A percentile compares a stretch with the other conserved stretches of the same genome.
Conservation (phyloP, 768 basidiomycete species). For the Rhodocollybia butyracea region DNA sequence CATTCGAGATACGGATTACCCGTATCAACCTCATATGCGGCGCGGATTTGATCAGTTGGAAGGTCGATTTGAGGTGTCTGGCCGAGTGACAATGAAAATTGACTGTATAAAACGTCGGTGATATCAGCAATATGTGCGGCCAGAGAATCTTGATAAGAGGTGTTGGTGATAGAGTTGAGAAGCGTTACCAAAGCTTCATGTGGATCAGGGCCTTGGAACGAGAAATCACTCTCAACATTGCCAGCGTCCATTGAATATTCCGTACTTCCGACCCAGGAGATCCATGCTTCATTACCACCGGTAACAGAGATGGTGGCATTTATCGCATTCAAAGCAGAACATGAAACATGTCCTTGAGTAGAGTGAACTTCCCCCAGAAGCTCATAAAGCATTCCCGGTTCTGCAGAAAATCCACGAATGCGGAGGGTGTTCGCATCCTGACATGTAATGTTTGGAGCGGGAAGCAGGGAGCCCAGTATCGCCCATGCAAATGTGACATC, state of each 20-base stretch:
- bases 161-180: constrained; percentile 24
- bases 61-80: constrained; percentile 48
- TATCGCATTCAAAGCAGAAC: constrained; percentile 36
- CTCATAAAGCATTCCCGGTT: constrained; percentile 71
- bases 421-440: constrained; percentile 50
- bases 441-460: constrained; percentile 60
- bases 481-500: constrained; percentile 41
- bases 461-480: constrained; percentile 42
- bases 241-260: constrained; percentile 66
- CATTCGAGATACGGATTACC: constrained; percentile 71
- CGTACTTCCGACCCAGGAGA: constrained; percentile 75
- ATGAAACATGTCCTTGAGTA: constrained; percentile 23
- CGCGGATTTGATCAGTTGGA: constrained; percentile 57
- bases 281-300: constrained; percentile 50
- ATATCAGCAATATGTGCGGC: constrained; percentile 52
- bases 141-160: constrained; percentile 37
- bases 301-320: constrained; percentile 44
- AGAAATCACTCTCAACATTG: constrained; percentile 48
- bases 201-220: constrained; percentile 64
- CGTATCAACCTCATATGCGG: constrained; percentile 46
- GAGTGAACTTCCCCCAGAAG: constrained; percentile 48
- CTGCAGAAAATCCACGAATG: constrained; percentile 45
- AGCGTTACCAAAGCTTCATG: constrained; percentile 41
- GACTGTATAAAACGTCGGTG: constrained; percentile 32
- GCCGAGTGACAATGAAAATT: constrained; percentile 59